Conservation (phyloP, 257 asterid genomes). For the Solanum sejunctum region DNA sequence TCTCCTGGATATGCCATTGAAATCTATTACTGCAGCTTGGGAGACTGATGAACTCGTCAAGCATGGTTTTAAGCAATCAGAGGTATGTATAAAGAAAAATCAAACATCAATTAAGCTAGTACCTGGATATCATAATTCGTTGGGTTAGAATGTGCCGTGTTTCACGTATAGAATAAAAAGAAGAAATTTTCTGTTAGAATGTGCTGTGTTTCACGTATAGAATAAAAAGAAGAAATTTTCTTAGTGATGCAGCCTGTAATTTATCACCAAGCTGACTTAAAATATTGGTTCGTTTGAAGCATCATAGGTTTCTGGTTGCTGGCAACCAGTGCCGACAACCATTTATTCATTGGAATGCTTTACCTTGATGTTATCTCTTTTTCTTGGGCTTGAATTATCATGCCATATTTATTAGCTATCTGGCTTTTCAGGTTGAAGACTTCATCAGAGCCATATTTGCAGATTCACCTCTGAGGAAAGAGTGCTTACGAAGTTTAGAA, state of each 20-base stretch:
- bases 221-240: not conserved
- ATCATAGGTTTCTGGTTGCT: not conserved
- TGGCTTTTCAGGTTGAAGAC: conserved; percentile 51
- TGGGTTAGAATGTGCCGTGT: too few species aligned
- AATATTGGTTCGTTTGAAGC: not conserved
- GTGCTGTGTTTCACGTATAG: not conserved
- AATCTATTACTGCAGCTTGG: conserved; percentile 71
- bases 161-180: too few species aligned
- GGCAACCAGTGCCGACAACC: not conserved
- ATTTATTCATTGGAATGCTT: not conserved
- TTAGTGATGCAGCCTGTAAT: not conserved
- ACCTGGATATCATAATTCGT: not conserved
- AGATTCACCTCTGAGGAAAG: conserved; percentile 81
- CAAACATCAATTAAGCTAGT: not conserved
- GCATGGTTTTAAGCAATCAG: conserved; percentile 47
- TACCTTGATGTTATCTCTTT: not conserved
- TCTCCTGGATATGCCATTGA: conserved; percentile 91
- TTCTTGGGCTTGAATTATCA: not conserved
- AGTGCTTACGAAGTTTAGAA: conserved; percentile 66
- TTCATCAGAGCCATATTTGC: conserved; percentile 85
- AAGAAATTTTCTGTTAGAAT: too few species aligned
- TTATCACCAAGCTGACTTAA: not conserved
- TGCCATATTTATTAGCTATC: not conserved
- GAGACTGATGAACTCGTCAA: conserved; percentile 78
- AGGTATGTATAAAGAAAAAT: conserved; percentile 34